Base-by-base conservation (phyloP, 2,329 filamentous ascomycete species). In the Penicillium sp. region DNA sequence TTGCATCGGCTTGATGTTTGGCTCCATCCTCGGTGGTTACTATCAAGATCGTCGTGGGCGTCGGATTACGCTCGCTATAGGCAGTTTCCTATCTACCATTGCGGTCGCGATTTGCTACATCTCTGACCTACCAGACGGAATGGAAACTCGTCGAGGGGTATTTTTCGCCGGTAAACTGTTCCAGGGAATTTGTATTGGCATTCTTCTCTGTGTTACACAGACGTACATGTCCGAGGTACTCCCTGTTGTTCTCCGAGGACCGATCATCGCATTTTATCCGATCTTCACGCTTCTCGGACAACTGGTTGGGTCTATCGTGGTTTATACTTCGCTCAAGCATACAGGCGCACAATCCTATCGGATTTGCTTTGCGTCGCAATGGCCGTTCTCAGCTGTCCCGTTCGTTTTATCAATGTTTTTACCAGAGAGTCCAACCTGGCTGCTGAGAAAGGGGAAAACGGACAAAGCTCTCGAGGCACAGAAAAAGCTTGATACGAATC, bases 201-300 rank as follows among this genome's bases (percentile, higher is more conserved):
- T 77, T n/a, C 70, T 80, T 53, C 74, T 78, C 59, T 70, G 71
- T 23, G 72, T 74, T 10, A 70, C 72, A 7, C 70, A 77, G 52
- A 81, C 79, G 0, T 81, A 81, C 67, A 75, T 81, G 66, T 81
- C 79, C n/a, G 80, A 82, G 59, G 76, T 81, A 15, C 62, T 78
- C 2, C 80, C 80, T 0, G 71, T 76, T 1, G 70, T 67, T 7
- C 72, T 82, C 3, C 72, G 80, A 43, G 80, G 77, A 6, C 74
- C 79, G 1, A 72, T 78, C 9, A 75, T 82, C 64, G 78, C 79
- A 7, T 74, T 81, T 44, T 76, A 81, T 59, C 79, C 80, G 4
- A 76, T 77, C 8, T 80, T 81, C 62, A 79, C 75, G 8, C 70
- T 81, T 3, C 62, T 81, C 0, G 79, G 79, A 21, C 78, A 82